phyloP scores from a whole-genome alignment of 140 eudicot genomes.

The Ambrosia hybrid region DNA sequence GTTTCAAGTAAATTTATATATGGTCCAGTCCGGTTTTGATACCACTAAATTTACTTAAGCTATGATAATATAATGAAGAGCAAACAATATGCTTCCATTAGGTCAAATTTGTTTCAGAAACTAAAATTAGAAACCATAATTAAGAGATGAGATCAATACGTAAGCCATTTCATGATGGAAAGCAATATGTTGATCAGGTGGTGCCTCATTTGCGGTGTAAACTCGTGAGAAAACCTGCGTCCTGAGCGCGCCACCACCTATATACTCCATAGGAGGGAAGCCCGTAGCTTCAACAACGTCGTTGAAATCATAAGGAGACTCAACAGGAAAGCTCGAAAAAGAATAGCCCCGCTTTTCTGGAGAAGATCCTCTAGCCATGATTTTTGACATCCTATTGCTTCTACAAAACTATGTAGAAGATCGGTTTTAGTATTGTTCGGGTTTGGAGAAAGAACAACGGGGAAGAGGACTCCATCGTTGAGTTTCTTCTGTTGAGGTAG shows the following conservation, averaged over 20 bases:
- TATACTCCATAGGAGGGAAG: conserved; percentile 31
- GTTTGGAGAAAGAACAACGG: conserved; percentile 48
- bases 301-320: conserved; percentile 57
- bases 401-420: conserved; percentile 3
- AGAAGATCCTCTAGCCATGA: conserved; percentile 42
- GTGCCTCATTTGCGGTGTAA: too few relatives aligned
- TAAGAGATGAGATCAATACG: conserved; percentile 5
- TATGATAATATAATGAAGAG: too few relatives aligned
- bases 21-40: too few relatives aligned
- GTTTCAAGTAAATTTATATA: too few relatives aligned
- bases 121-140: too few relatives aligned
- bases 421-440: background rate
- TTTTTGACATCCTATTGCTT: conserved; percentile 44
- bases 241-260: too few relatives aligned
- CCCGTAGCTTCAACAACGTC: conserved; percentile 80
- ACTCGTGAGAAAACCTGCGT: too few relatives aligned
- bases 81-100: too few relatives aligned
- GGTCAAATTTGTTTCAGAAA: too few relatives aligned
- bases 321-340: conserved; percentile 29
- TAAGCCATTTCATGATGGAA: conserved; percentile 90
- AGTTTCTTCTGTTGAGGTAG: conserved; percentile 45
- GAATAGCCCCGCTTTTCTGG: conserved; percentile 49
- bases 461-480: conserved; percentile 39
- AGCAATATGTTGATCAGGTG: conserved; percentile 73
- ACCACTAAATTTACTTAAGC: too few relatives aligned